Conservation (phyloP, 768 basidiomycete species). For the Suillus cothurnatus region DNA sequence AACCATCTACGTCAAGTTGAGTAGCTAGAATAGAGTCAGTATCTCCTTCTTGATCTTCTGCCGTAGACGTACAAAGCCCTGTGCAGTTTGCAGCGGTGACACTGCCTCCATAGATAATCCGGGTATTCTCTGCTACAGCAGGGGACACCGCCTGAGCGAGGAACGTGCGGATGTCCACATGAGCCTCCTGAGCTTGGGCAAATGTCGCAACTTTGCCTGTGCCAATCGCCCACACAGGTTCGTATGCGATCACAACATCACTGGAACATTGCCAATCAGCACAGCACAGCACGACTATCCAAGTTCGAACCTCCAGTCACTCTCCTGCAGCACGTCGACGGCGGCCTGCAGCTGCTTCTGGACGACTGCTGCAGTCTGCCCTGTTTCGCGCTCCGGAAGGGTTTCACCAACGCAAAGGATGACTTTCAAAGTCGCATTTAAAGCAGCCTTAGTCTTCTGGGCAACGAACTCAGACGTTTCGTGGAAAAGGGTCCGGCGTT, state of each 20-base stretch:
- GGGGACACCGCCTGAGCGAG: constrained; percentile 65
- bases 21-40: constrained; percentile 45
- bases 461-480: constrained; percentile 86
- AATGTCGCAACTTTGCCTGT: constrained; percentile 95
- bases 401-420: constrained; percentile 98
- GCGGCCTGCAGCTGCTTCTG: constrained; percentile 81
- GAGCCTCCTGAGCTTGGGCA: constrained; percentile 91
- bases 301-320: constrained; percentile 76
- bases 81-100: constrained; percentile 88
- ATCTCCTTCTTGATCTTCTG: neutral
- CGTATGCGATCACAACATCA: constrained; percentile 93
- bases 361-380: constrained; percentile 77
- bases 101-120: constrained; percentile 96
- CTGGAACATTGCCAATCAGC: constrained; percentile 38
- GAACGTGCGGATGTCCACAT: constrained; percentile 79
- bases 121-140: constrained; percentile 67
- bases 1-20: constrained; percentile 90
- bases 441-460: constrained; percentile 81
- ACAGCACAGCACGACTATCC: neutral
- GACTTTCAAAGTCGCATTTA: constrained; percentile 75
- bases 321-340: constrained; percentile 57
- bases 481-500: constrained; percentile 90
- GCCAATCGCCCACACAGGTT: constrained; percentile 98
- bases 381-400: constrained; percentile 81
- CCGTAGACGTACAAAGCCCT: constrained; percentile 70